These are phyloP conservation scores for Clavispora vitiphila DNA, from an alignment of 805 yeast genomes.

Conservation along the genomic window DNA sequence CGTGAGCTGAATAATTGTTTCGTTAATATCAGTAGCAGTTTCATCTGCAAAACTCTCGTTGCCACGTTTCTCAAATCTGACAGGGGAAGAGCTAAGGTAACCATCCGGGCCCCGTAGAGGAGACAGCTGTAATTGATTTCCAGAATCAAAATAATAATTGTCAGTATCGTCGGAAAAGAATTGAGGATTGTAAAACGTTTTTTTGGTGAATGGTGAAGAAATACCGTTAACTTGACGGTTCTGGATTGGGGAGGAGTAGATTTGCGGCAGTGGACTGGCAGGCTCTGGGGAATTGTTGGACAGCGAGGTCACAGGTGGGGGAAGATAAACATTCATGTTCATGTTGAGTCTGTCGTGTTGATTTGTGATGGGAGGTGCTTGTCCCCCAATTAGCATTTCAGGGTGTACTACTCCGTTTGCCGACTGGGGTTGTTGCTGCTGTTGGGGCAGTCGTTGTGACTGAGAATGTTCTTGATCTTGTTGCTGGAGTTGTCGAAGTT, in stretches of 20 bases:
- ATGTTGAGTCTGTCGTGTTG: not conserved
- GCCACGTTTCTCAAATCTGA: conserved; percentile 1
- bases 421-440: not conserved
- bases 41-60: conserved; percentile 18
- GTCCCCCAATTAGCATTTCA: conserved; percentile 1
- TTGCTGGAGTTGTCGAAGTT: not conserved
- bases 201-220: conserved; percentile 15
- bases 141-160: not conserved
- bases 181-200: conserved; percentile 34
- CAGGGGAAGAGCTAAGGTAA: conserved; percentile 13
- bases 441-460: not conserved
- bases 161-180: conserved; percentile 30
- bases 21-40: conserved; percentile 32
- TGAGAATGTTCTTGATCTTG: not conserved
- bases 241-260: conserved; percentile 26
- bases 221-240: conserved; percentile 7
- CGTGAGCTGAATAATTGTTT: conserved; percentile 36
- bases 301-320: conserved; percentile 33
- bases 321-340: conserved; percentile 26
- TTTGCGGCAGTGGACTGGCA: conserved; percentile 17
- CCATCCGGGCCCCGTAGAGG: conserved; percentile 2
- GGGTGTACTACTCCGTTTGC: not conserved
- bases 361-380: not conserved
- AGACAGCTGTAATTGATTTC: not conserved
- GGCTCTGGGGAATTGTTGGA: conserved; percentile 33